A percentile compares a stretch with the other conserved stretches of the same genome.
Evolutionary conservation across 352 stramenopile genomes (phyloP).

Genomic region (Phytophthora podocarpi): DNA sequence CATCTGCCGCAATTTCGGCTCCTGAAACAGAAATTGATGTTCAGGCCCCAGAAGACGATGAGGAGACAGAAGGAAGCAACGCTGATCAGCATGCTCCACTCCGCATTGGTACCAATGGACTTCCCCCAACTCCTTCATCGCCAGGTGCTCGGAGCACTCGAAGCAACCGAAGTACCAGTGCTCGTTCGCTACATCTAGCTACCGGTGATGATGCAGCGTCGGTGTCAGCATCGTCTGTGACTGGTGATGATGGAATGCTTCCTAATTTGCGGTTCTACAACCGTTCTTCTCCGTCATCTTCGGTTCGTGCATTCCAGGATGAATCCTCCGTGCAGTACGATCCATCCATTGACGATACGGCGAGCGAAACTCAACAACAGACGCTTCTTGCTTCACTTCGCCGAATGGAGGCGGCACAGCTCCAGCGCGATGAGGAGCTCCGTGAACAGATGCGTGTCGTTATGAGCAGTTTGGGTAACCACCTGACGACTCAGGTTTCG

Average conservation of each 20-base stretch:
- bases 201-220: conserved; percentile 50
- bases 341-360: conserved; percentile 71
- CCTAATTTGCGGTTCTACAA: conserved; percentile 67
- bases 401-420: conserved; percentile 73
- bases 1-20: conserved; percentile 37
- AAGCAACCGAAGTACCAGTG: conserved; percentile 31
- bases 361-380: conserved; percentile 61
- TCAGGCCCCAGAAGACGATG: conserved; percentile 44
- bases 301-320: conserved; percentile 78
- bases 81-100: conserved; percentile 27
- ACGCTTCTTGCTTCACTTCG: conserved; percentile 61
- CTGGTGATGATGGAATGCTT: conserved; percentile 54
- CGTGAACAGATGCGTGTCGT: conserved; percentile 72
- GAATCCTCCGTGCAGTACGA: conserved; percentile 74
- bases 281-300: conserved; percentile 80
- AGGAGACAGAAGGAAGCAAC: conserved; percentile 52
- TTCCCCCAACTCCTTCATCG: conserved; percentile 34
- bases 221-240: conserved; percentile 47
- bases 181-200: conserved; percentile 36
- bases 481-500: conserved; percentile 63
- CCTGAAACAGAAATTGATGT: conserved; percentile 76
- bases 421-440: conserved; percentile 70
- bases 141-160: conserved; percentile 46
- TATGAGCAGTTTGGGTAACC: conserved; percentile 60
- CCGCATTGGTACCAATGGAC: conserved; percentile 17